These are phyloP conservation scores for Ganoderma sinense DNA, from an alignment of 1,284 basidiomycete species.

Conservation along the genomic window DNA sequence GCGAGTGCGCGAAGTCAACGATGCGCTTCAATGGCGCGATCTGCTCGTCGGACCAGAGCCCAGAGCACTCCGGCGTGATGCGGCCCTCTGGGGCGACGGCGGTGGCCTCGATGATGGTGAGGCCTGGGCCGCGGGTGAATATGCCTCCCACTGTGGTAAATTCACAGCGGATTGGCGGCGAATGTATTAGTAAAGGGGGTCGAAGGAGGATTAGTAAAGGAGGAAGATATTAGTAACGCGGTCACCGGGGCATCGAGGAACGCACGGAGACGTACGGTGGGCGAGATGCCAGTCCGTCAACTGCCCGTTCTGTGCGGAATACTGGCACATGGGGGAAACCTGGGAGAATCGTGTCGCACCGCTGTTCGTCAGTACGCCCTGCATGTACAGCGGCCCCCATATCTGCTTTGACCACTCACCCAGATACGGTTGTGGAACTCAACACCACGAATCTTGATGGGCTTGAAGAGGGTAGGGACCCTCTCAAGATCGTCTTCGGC, in stretches of 20 bases:
- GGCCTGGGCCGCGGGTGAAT: slow-evolving; percentile 60
- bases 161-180: background rate
- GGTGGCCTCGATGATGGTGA: slow-evolving; percentile 73
- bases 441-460: slow-evolving; percentile 64
- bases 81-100: slow-evolving; percentile 82
- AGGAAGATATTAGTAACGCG: background rate
- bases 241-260: background rate
- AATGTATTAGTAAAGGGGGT: background rate
- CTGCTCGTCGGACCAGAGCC: slow-evolving; percentile 79
- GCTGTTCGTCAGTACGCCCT: background rate
- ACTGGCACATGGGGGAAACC: slow-evolving; percentile 77
- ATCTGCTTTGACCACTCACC: slow-evolving; percentile 38
- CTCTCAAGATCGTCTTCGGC: slow-evolving; percentile 45
- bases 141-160: slow-evolving; percentile 43
- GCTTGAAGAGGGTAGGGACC: slow-evolving; percentile 68
- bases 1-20: slow-evolving; percentile 71
- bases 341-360: background rate
- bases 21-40: slow-evolving; percentile 70
- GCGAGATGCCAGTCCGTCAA: slow-evolving; percentile 81
- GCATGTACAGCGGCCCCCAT: background rate
- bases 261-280: slow-evolving; percentile 54
- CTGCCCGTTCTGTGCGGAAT: slow-evolving; percentile 72
- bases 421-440: slow-evolving; percentile 77
- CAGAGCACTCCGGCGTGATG: slow-evolving; percentile 74
- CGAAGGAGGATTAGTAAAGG: background rate